Base-by-base conservation (phyloP, 2,329 filamentous ascomycete genomes). In the Calonectria honghensis region DNA sequence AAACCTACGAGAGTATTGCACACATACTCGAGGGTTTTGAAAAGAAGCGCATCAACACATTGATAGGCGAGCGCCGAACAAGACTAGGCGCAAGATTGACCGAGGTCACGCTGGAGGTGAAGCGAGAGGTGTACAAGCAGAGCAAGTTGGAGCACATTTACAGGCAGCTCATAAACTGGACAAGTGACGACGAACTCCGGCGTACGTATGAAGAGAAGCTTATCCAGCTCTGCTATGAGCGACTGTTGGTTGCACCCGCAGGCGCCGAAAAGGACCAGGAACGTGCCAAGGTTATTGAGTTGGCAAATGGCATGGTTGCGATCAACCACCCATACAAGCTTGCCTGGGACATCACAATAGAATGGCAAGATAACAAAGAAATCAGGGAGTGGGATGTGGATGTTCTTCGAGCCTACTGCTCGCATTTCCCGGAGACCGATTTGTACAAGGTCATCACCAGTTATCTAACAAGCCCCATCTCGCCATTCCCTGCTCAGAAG, bases 251-350 rank as follows among this genome's bases (percentile, higher is more conserved):
- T 35, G 88, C 95, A 20, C 91, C 93, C 3, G 75, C 89, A 1
- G 92, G 93, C 4, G 83, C 86, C 4, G 87, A 92, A 73, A 98
- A 98, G 85, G 82, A 86, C 1, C 85, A 88, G 24, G 96, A 97
- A 83, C 91, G 94, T 32, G 87, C 92, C 45, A 93, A 94, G 76
- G 93, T 98, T 0, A 86, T 94, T 80, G 93, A 94, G 74, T 87
- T 97, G 68, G 96, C 96, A 0, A 92, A 93, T 76, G 97, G 96
- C 75, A 98, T 99, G 94, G 96, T 99, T 75, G 94, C 98, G 74
- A 97, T 99, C 83, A 96, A 96, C 80, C 96, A 98, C 79, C 95
- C 95, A 0, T 98, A 94, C 85, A 92, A 93, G 76, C 89, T 97
- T 20, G 97, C 97, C 0, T 99, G 97, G 97, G 94, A 95, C 80